phyloP scores from a whole-genome alignment of 129 eudicot species.

The Rutidosis leptorrhynchoides region DNA sequence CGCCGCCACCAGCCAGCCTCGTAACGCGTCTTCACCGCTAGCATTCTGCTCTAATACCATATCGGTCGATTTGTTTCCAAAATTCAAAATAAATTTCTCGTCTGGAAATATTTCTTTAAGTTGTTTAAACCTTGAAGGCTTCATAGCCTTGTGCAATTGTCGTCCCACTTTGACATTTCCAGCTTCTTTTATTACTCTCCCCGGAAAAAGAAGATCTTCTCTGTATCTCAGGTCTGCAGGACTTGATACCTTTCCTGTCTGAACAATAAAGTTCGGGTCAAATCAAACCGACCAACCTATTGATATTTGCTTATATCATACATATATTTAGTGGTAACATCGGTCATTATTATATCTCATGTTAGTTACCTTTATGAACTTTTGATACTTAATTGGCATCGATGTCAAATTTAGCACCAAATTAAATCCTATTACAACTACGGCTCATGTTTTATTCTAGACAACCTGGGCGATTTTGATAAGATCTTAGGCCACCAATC shows the following conservation, averaged over 20 bases:
- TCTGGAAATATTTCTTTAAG: constrained; percentile 59
- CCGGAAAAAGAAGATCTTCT: constrained; percentile 85
- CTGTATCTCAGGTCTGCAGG: constrained; percentile 91
- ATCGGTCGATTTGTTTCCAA: constrained; percentile 59
- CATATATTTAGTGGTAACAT: too few species aligned
- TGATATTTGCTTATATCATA: too few species aligned
- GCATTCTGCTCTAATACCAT: constrained; percentile 48
- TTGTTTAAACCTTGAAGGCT: constrained; percentile 67
- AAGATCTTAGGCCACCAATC: too few species aligned
- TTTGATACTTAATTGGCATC: too few species aligned
- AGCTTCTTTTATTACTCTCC: constrained; percentile 60
- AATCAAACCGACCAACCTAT: too few species aligned
- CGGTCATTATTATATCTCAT: too few species aligned
- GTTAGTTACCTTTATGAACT: too few species aligned
- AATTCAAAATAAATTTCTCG: constrained; percentile 64
- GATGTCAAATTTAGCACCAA: too few species aligned
- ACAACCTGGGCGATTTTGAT: too few species aligned
- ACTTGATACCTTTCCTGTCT: constrained; percentile 76
- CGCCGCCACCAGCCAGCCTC: constrained; percentile 70
- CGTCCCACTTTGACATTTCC: constrained; percentile 39
- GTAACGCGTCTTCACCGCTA: constrained; percentile 73
- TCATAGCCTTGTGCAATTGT: constrained; percentile 52
- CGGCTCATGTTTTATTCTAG: too few species aligned
- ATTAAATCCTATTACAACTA: too few species aligned
- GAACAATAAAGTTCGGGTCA: constrained; percentile 9